Base-by-base conservation (phyloP, 2,329 filamentous ascomycete species). In the Lecanicillium sp. region DNA sequence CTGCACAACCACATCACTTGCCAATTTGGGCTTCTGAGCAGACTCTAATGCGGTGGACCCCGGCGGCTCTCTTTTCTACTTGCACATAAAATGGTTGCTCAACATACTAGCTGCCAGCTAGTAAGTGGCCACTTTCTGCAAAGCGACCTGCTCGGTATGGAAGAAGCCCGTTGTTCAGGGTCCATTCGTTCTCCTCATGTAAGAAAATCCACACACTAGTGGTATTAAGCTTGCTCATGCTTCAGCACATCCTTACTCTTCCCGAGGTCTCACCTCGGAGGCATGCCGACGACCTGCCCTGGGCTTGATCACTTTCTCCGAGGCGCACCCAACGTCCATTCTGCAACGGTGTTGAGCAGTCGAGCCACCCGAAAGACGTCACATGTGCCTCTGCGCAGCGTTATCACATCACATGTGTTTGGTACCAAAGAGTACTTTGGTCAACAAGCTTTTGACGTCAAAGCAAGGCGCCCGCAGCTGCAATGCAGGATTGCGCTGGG, bases 141-240 rank as follows among this genome's bases (percentile, higher is more conserved):
- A 38, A 7, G 20, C 14, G 10, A 45, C 23, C 33, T 23, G 11
- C 33, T 45, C 14, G 5, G 30, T 14, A 6, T 26, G 29, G 41
- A n/a, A 10, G 26, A 33, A 14, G 20, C 11, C n/a, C n/a, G n/a
- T 44, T 15, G 17, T 17, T 12, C 17, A 15, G 7, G 42, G 23
- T 11, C 33, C 30, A 43, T 23, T 26, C 8, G 8, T 37, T 27
- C 9, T 14, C 7, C 7, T 21, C 4, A 38, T 24, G 19, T 23
- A 38, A 32, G 44, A 19, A 30, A n/a, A 24, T 39, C 43, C 35
- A 46, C 43, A 32, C n/a, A n/a, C n/a, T n/a, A n/a, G n/a, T n/a
- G 23, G 7, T 23, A 32, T 9, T 38, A 17, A 10, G 12, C 19
- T 30, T 23, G 19, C 15, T 6, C 36, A 15, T 7, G 11, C 33